Base-by-base conservation (phyloP, 2,329 filamentous ascomycete genomes). In the Cercospora nicotianae region DNA sequence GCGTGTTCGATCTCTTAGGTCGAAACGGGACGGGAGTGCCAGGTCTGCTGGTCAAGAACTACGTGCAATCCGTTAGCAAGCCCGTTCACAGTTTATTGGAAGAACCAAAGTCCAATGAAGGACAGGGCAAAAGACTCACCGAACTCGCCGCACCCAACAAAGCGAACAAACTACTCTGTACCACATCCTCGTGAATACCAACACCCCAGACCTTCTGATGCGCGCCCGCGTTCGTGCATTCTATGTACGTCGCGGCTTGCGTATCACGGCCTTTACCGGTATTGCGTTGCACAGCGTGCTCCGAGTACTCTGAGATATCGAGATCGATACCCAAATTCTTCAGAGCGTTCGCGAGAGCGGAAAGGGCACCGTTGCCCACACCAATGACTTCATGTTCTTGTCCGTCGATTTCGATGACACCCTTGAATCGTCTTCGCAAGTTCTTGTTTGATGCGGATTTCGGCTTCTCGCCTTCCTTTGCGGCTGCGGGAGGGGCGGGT, bases 211-310 rank as follows among this genome's bases (percentile, higher is more conserved):
- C 90, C 75, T 87, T 90, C 75, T 92, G 85, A 64, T 86, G 86
- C 70, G 85, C 90, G 58, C 87, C 88, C 3, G 86, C 81, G 20
- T 89, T 86, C 30, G 87, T 93, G 80, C 93, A 97, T 80, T 97
- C 92, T 71, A 98, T 96, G 78, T 96, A 98, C 2, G 94, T 92
- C 1, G 93, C 94, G n/a, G 94, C 94, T 83, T 96, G 96, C 72
- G 94, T 92, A 69, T 93, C 88, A 66, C 89, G 69, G 92, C 92
- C 67, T 67, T 72, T 69, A 9, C 71, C 63, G 26, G 68, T 63
- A 30, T 70, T 63, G 51, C 67, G 36, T 39, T 75, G 73, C 73
- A 98, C 93, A 30, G 94, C 91, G 81, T 98, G 94, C 80, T 98
- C 95, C 84, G 96, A 97, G 84, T 98, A 98, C 79, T 97, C 93